Conservation (phyloP, 2,329 filamentous ascomycete species). For the Ophiostoma triangulosporum region DNA sequence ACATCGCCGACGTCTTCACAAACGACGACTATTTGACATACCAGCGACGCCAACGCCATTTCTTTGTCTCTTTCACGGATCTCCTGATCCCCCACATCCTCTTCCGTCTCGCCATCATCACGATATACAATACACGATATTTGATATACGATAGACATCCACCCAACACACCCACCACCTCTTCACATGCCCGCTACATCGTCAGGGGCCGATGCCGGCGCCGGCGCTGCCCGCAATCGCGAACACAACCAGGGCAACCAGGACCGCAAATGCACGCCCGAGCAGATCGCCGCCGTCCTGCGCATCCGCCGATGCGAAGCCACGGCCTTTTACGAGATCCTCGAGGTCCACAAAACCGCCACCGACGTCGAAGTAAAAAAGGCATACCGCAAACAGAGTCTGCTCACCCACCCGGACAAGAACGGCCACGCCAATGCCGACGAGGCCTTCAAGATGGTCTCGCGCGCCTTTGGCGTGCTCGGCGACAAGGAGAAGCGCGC, state of each 20-base stretch:
- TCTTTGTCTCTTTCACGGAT: too few relatives aligned
- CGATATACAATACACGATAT: too few relatives aligned
- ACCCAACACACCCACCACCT: not conserved
- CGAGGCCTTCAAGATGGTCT: constrained; percentile 98
- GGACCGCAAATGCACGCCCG: constrained; percentile 65
- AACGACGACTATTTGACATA: too few relatives aligned
- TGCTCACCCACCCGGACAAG: constrained; percentile 96
- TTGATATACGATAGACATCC: too few relatives aligned
- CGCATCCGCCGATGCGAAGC: constrained; percentile 72
- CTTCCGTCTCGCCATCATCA: too few relatives aligned
- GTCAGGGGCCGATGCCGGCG: constrained; percentile 38
- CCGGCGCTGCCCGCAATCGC: constrained; percentile 32
- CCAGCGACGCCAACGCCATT: too few relatives aligned
- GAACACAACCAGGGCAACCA: constrained; percentile 66
- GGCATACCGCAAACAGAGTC: constrained; percentile 85
- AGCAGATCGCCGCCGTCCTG: constrained; percentile 84
- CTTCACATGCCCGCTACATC: constrained; percentile 29
- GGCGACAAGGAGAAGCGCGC: constrained; percentile 88
- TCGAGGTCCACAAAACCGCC: constrained; percentile 53
- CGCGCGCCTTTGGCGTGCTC: constrained; percentile 81
- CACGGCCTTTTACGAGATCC: constrained; percentile 92
- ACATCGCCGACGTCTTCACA: too few relatives aligned
- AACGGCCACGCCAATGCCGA: constrained; percentile 92
- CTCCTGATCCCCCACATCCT: too few relatives aligned
- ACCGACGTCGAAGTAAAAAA: constrained; percentile 88